Conservation (phyloP, 148 eudicot species). For the Cornus florida region DNA sequence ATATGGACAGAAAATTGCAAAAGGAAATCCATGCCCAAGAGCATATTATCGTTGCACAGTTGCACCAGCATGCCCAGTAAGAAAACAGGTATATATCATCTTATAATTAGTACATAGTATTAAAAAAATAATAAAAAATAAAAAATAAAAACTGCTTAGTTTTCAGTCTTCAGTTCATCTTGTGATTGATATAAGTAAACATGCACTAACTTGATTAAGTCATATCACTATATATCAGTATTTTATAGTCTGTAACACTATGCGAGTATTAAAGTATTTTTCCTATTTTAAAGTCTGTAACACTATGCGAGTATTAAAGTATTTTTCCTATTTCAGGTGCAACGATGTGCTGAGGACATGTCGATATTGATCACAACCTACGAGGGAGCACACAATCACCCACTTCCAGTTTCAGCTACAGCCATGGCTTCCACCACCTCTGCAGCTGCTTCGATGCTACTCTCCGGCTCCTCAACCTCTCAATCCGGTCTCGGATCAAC, state of each 20-base stretch:
- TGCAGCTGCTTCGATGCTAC: slow-evolving; percentile 81
- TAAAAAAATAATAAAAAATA: no score
- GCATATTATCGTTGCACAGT: slow-evolving; percentile 89
- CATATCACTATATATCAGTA: no score
- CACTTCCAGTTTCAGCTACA: slow-evolving; percentile 65
- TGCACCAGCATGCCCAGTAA: slow-evolving; percentile 70
- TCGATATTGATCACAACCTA: slow-evolving; percentile 78
- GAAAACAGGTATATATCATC: slow-evolving; percentile 59
- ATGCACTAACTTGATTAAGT: no score
- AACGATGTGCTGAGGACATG: slow-evolving; percentile 68
- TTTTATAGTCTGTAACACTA: no score
- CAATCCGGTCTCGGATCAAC: slow-evolving; percentile 25
- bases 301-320: no score
- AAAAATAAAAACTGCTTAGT: no score
- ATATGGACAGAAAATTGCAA: slow-evolving; percentile 80
- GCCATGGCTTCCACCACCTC: slow-evolving; percentile 88
- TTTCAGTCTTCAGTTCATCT: no score
- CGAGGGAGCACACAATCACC: slow-evolving; percentile 84
- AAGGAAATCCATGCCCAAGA: slow-evolving; percentile 88
- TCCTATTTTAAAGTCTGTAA: no score
- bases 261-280: no score
- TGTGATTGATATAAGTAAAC: no score
- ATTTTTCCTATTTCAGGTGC: slow-evolving; percentile 44
- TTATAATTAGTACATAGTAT: background rate
- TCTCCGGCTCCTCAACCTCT: slow-evolving; percentile 74